Conservation (phyloP, 108 stramenopile species). For the Skeletonema marinoi region DNA sequence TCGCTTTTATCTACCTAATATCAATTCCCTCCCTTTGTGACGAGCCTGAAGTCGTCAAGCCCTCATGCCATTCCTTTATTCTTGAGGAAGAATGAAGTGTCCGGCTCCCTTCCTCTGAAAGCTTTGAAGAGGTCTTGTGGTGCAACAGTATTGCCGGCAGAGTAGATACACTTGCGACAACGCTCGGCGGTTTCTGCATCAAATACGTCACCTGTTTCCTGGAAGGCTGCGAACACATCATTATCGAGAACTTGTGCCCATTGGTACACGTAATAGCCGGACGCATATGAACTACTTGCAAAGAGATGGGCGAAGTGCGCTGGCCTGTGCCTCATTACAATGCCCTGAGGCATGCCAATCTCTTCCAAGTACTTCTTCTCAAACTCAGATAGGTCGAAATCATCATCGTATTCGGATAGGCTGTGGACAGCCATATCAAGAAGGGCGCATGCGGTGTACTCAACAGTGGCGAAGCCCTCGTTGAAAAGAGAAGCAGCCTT, state of each 20-base stretch:
- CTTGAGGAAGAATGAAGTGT: constrained; percentile 69
- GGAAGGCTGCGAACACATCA: constrained; percentile 77
- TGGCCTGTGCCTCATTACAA: constrained; percentile 81
- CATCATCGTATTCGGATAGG: constrained; percentile 62
- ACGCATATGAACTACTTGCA: constrained; percentile 58
- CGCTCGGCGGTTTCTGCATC: constrained; percentile 56
- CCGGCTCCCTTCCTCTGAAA: constrained; percentile 78
- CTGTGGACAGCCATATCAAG: constrained; percentile 77
- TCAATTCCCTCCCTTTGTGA: too few relatives aligned
- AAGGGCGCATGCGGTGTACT: constrained; percentile 80
- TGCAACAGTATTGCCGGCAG: constrained; percentile 72
- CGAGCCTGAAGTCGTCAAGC: too few relatives aligned
- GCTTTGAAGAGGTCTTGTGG: constrained; percentile 75
- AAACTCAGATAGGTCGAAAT: constrained; percentile 71
- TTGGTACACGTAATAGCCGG: constrained; percentile 68
- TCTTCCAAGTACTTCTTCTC: constrained; percentile 65
- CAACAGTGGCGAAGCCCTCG: constrained; percentile 78
- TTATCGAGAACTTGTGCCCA: constrained; percentile 62
- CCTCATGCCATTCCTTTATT: constrained; percentile 57
- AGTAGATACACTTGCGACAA: constrained; percentile 70
- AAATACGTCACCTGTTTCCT: constrained; percentile 74
- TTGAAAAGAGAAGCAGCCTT: constrained; percentile 73
- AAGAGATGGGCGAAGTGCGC: constrained; percentile 76
- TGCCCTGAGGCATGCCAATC: constrained; percentile 79
- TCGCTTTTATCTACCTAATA: too few relatives aligned